Base-by-base conservation (phyloP, 129 eudicot species). In the Dittrichia graveolens region DNA sequence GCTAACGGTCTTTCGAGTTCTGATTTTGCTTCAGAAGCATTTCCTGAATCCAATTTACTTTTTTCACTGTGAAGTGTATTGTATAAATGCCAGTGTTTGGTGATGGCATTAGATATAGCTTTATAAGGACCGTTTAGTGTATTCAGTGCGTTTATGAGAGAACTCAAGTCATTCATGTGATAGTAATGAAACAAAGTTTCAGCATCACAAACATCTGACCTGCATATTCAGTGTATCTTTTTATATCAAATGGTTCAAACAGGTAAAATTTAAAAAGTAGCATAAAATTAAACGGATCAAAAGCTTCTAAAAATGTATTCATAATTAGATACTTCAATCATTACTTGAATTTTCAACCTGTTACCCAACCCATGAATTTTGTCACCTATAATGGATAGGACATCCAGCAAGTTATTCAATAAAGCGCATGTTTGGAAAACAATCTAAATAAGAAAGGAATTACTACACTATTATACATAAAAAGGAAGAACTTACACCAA, bases 401-500 rank as follows among this genome's bases (percentile, higher is more conserved):
- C 12, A 59, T 39, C 47, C 67, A 6, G 10, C 5, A 57, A 44
- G 14, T 5, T 43, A 52, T 35, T 72, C 8, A 9, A 2, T 44
- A 5, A 34, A 42, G 19, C 19, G 50, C 50, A 34, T 12, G 2
- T 10, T 45, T 41, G 11, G 9, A 44, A 52, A 66, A 65, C 50
- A 54, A 66, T 53, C 65, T 5, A 50, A 64, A 46, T 47, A 53
- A 43, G 73, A 75, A 75, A 65, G 10, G 6, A 46, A 75, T 16
- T 10, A 49, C 64, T 4, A 54, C 49, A 15, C 44, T 56, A 39
- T 14, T 6, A 19, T 35, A 45, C 41, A 60, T 14, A 24, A 74
- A 67, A 14, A 58, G 34, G 40, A 55, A 82, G 55, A 73, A 85
- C 97, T 86, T 88, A 95, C 99, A 90, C 96, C 84, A 95, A 80